Conservation (phyloP, 192 early-diverging fungal species). For the Chytriomyces confervae region DNA sequence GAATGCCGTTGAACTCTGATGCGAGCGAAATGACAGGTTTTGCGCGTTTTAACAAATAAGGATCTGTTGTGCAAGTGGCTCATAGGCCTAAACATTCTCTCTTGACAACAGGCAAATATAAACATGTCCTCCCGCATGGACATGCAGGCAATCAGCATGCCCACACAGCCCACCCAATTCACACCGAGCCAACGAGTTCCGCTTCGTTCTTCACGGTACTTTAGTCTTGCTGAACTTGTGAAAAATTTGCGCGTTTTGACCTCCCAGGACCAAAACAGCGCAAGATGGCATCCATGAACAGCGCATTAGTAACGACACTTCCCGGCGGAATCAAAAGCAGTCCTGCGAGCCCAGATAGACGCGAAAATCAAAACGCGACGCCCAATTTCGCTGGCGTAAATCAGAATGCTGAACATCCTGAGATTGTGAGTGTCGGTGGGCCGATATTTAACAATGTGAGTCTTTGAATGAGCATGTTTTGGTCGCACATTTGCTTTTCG, state of each 20-base stretch:
- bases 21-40: slow-evolving; percentile 10
- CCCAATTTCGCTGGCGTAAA: slow-evolving; percentile 4
- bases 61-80: too few relatives aligned
- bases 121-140: slow-evolving; percentile 10
- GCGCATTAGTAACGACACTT: slow-evolving; percentile 14
- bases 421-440: slow-evolving; percentile 25
- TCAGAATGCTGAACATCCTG: slow-evolving; percentile 14
- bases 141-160: slow-evolving; percentile 17
- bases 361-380: neutral
- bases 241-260: neutral
- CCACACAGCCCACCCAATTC: neutral
- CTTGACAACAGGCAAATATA: too few relatives aligned
- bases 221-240: neutral
- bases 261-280: slow-evolving; percentile 8
- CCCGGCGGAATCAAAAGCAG: neutral
- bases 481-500: neutral
- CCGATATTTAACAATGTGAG: slow-evolving; percentile 1
- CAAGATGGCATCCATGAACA: slow-evolving; percentile 24
- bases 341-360: neutral
- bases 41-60: neutral
- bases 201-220: slow-evolving; percentile 14
- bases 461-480: too few relatives aligned
- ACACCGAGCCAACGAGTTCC: neutral
- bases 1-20: slow-evolving; percentile 6
- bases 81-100: slow-evolving; percentile 4